These are phyloP conservation scores for Coemansia sp. DNA, from an alignment of 192 early-diverging fungal species.

Conservation along the genomic window DNA sequence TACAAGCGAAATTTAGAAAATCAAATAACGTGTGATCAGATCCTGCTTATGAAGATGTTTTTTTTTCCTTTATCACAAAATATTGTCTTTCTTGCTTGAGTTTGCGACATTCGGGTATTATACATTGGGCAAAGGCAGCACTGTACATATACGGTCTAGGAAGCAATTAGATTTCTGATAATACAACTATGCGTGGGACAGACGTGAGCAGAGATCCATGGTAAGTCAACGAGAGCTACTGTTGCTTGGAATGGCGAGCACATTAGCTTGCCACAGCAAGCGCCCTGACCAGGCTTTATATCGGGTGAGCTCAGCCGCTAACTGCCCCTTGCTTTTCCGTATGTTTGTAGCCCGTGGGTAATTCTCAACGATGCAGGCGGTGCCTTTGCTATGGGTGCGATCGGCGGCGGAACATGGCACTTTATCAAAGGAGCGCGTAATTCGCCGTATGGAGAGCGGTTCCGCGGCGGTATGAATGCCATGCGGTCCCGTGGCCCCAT, in stretches of 20 bases:
- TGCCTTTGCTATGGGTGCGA: slow-evolving; percentile 94
- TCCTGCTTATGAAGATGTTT: slow-evolving; percentile 3
- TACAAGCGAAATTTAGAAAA: slow-evolving; percentile 95
- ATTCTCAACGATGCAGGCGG: slow-evolving; percentile 82
- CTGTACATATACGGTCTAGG: slow-evolving; percentile 5
- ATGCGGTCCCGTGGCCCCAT: slow-evolving; percentile 94
- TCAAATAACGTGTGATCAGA: slow-evolving; percentile 38
- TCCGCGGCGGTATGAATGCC: slow-evolving; percentile 78
- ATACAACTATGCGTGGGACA: slow-evolving; percentile 37
- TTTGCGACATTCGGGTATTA: neutral
- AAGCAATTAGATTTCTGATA: slow-evolving; percentile 5
- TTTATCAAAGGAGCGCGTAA: slow-evolving; percentile 98
- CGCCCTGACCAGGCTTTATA: too few relatives aligned
- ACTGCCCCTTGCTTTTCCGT: too few relatives aligned
- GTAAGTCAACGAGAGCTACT: slow-evolving; percentile 15
- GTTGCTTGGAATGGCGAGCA: neutral
- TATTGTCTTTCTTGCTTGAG: neutral
- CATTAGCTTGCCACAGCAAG: neutral
- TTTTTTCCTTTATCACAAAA: neutral
- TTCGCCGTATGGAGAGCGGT: slow-evolving; percentile 92
- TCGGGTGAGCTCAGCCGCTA: too few relatives aligned
- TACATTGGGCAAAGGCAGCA: slow-evolving; percentile 4
- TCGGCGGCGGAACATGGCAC: slow-evolving; percentile 96
- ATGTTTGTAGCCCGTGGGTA: slow-evolving; percentile 66
- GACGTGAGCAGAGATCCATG: slow-evolving; percentile 55